phyloP scores from a whole-genome alignment of 2,329 filamentous ascomycete species.

The Monilinia polystroma region DNA sequence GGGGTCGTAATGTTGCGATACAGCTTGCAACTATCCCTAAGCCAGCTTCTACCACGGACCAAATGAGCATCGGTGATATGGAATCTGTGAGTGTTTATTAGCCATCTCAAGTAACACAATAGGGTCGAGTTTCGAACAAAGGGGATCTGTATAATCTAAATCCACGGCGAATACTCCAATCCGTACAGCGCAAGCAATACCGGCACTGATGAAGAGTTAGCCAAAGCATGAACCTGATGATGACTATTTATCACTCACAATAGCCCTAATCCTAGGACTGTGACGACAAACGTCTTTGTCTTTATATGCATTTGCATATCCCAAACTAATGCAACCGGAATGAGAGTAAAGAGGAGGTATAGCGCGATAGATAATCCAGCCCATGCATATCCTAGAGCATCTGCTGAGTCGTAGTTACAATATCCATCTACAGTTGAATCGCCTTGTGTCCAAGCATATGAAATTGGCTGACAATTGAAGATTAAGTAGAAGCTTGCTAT shows the following conservation, averaged over 20 bases:
- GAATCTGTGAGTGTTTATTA: slow-evolving; percentile 15
- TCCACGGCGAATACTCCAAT: slow-evolving; percentile 14
- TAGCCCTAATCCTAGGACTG: slow-evolving; percentile 19
- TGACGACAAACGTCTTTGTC: slow-evolving; percentile 16
- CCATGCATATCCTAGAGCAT: slow-evolving; percentile 20
- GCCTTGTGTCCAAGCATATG: slow-evolving; percentile 19
- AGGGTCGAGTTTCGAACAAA: not conserved
- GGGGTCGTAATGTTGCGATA: slow-evolving; percentile 20
- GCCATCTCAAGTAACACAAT: not conserved
- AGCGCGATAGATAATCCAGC: slow-evolving; percentile 12
- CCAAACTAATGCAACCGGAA: slow-evolving; percentile 21
- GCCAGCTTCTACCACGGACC: slow-evolving; percentile 20
- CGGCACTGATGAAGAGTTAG: slow-evolving; percentile 10
- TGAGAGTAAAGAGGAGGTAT: slow-evolving; percentile 15
- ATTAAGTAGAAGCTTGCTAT: slow-evolving; percentile 21
- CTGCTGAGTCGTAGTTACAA: slow-evolving; percentile 18
- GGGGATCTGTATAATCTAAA: slow-evolving; percentile 20
- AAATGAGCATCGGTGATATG: slow-evolving; percentile 19
- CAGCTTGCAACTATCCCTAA: slow-evolving; percentile 20
- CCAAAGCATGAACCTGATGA: not conserved
- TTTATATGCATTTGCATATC: slow-evolving; percentile 22
- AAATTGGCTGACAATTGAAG: slow-evolving; percentile 20
- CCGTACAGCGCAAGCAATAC: slow-evolving; percentile 10
- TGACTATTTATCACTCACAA: slow-evolving; percentile 9
- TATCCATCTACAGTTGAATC: slow-evolving; percentile 16